phyloP scores from a whole-genome alignment of 371 early-diverging fungal genomes.

The Cokeromyces recurvatus region DNA sequence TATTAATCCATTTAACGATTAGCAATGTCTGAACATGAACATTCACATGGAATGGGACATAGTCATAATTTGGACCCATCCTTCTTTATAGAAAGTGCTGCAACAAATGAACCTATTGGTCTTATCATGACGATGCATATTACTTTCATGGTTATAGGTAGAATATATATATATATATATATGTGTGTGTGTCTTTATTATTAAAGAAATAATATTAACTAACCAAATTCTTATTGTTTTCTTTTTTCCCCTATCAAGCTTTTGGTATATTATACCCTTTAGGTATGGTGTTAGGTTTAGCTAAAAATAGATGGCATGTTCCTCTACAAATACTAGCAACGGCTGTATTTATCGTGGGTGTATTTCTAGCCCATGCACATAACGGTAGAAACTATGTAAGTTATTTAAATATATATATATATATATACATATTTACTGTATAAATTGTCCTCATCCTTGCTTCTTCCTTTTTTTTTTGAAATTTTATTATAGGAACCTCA shows the following conservation, averaged over 20 bases:
- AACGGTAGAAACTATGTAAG: constrained; percentile 56
- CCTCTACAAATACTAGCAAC: constrained; percentile 55
- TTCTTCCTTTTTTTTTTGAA: not conserved
- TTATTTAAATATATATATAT: too few relatives aligned
- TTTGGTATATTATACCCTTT: constrained; percentile 44
- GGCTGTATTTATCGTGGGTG: constrained; percentile 46
- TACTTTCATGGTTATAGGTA: constrained; percentile 38
- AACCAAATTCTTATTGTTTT: not conserved
- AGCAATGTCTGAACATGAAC: constrained; percentile 32
- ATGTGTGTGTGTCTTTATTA: not conserved
- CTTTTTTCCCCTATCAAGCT: constrained; percentile 8
- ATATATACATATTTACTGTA: too few relatives aligned
- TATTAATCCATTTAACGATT: too few relatives aligned
- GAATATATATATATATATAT: not conserved
- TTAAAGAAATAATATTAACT: not conserved
- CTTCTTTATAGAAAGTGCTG: constrained; percentile 30
- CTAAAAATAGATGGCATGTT: constrained; percentile 58
- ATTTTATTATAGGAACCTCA: constrained; percentile 40
- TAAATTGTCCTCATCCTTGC: too few relatives aligned
- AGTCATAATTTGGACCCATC: constrained; percentile 37
- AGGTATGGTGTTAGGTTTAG: constrained; percentile 60
- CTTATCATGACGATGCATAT: constrained; percentile 45
- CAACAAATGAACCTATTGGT: constrained; percentile 46
- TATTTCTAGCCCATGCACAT: constrained; percentile 59
- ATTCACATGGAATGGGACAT: constrained; percentile 26